Percentiles rank a stretch among this genome's conserved stretches.
Conservation (phyloP, 2,329 filamentous ascomycete genomes). For the Fusarium drepaniforme region DNA sequence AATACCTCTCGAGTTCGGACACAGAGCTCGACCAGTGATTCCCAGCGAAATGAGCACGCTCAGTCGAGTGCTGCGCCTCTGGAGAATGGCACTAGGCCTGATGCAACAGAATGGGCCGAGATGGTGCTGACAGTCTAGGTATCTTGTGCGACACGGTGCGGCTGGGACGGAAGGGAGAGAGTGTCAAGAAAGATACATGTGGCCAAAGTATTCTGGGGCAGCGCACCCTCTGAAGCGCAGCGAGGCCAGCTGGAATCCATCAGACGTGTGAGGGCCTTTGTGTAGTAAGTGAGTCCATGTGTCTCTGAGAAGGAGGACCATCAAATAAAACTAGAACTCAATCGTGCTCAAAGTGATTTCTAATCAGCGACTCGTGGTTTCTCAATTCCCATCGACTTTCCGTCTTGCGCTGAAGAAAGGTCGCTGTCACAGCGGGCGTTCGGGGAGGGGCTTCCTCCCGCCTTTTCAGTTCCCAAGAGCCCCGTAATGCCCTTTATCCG, state of each 20-base stretch:
- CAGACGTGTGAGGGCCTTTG: neutral
- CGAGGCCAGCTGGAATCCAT: neutral
- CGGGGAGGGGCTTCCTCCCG: neutral
- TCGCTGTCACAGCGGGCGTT: neutral
- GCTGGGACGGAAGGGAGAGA: neutral
- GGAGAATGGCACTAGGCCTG: neutral
- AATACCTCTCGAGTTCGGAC: neutral
- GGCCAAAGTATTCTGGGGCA: conserved; percentile 1
- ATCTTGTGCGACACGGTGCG: conserved; percentile 20
- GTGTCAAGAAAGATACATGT: conserved; percentile 11
- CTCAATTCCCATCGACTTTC: neutral
- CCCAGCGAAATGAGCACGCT: neutral
- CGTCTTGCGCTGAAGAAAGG: neutral
- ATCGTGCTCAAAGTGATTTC: neutral
- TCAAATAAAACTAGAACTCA: neutral
- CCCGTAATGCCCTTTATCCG: conserved; percentile 14
- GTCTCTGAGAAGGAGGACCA: neutral
- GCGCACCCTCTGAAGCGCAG: neutral
- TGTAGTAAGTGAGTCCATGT: neutral
- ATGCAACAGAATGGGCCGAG: conserved; percentile 4
- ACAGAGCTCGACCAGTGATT: neutral
- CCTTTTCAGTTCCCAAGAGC: neutral
- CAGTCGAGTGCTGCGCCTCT: neutral
- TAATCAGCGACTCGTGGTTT: neutral
- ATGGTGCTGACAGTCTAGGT: conserved; percentile 2